Conservation (phyloP, 495 filamentous ascomycete species). For the Melanomma pulvis-pyrius region DNA sequence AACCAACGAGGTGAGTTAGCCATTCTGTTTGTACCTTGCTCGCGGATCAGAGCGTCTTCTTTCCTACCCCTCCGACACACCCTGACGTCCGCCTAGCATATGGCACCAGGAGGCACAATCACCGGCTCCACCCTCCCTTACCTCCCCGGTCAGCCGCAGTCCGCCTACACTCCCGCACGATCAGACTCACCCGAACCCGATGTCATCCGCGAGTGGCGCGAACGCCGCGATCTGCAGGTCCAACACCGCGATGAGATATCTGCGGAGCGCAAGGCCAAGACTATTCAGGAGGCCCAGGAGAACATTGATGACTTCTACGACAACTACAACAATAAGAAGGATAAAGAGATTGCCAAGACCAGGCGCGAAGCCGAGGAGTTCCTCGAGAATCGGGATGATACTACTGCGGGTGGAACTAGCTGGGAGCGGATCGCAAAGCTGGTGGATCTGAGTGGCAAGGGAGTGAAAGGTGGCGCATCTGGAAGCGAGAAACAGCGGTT, state of each 20-base stretch:
- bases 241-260: constrained; percentile 77
- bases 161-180: constrained; percentile 45
- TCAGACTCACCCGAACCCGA: constrained; percentile 81
- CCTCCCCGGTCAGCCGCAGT: constrained; percentile 64
- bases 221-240: constrained; percentile 76
- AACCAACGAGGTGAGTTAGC: constrained; percentile 67
- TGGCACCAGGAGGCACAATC: constrained; percentile 86
- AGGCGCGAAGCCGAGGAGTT: constrained; percentile 93
- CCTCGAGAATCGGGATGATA: constrained; percentile 84
- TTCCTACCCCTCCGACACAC: neutral
- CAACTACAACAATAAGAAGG: constrained; percentile 96
- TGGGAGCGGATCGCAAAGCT: constrained; percentile 98
- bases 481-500: constrained; percentile 94
- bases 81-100: constrained; percentile 54
- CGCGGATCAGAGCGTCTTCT: neutral
- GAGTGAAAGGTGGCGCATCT: constrained; percentile 75
- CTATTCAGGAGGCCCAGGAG: constrained; percentile 78
- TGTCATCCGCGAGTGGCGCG: constrained; percentile 88
- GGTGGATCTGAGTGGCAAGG: constrained; percentile 95
- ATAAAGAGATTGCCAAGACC: constrained; percentile 84
- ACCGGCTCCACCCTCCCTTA: constrained; percentile 73
- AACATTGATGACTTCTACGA: constrained; percentile 99
- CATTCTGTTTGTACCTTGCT: neutral
- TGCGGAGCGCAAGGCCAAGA: constrained; percentile 74
- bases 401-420: constrained; percentile 88